These are phyloP conservation scores for Ogataea nakhonphanomensis DNA, from an alignment of 805 yeast species.

Conservation along the genomic window DNA sequence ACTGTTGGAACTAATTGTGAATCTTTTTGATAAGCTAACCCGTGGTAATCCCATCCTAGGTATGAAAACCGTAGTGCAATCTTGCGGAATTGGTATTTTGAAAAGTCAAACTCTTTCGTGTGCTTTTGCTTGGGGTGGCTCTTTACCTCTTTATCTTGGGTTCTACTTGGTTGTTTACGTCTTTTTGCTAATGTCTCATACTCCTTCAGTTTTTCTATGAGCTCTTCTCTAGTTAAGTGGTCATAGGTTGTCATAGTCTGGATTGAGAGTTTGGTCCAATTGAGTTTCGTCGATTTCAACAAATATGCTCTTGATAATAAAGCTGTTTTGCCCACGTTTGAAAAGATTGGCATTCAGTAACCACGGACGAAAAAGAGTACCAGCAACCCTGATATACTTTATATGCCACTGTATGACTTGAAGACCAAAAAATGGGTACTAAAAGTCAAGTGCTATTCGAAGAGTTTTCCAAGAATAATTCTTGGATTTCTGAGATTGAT, in stretches of 20 bases:
- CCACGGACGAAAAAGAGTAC: too few species aligned
- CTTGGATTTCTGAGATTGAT: not conserved
- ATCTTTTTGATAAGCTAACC: conserved; percentile 77
- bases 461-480: not conserved
- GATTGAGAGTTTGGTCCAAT: too few species aligned
- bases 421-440: too few species aligned
- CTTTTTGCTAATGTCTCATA: conserved; percentile 40
- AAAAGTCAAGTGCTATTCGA: not conserved
- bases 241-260: conserved; percentile 37
- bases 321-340: too few species aligned
- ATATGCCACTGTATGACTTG: too few species aligned
- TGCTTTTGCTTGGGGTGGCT: not conserved
- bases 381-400: too few species aligned
- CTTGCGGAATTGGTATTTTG: conserved; percentile 58
- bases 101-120: conserved; percentile 55
- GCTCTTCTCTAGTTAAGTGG: conserved; percentile 62
- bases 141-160: not conserved
- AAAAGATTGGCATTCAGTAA: too few species aligned
- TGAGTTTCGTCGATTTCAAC: too few species aligned
- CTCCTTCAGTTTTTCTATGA: conserved; percentile 53
- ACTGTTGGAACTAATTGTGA: conserved; percentile 82
- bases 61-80: conserved; percentile 84
- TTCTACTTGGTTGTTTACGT: not conserved
- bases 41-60: conserved; percentile 92
- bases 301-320: too few species aligned